These are phyloP conservation scores for Pseudogymnoascus sp. DNA, from an alignment of 2,329 filamentous ascomycete genomes.

Conservation along the genomic window DNA sequence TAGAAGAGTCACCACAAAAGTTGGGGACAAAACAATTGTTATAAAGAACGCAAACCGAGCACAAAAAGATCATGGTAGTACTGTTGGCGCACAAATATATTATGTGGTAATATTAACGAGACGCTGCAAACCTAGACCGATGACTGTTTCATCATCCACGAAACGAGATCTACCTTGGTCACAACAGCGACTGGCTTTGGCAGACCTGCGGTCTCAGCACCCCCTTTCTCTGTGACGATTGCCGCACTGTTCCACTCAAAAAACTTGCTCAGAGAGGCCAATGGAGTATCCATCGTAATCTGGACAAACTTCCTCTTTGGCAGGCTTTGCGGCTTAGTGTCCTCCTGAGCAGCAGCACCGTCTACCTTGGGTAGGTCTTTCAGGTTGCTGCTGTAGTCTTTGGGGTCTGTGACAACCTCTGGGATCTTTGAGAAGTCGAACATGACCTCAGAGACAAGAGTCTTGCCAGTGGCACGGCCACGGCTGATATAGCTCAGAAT, in stretches of 20 bases:
- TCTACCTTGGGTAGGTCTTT: slow-evolving; percentile 28
- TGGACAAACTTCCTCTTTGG: slow-evolving; percentile 74
- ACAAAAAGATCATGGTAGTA: neutral
- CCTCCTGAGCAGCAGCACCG: slow-evolving; percentile 20
- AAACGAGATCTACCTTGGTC: slow-evolving; percentile 92
- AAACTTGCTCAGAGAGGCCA: slow-evolving; percentile 80
- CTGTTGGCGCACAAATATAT: neutral
- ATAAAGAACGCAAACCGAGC: neutral
- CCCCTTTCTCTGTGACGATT: slow-evolving; percentile 74
- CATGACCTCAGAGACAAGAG: slow-evolving; percentile 82
- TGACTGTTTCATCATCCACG: slow-evolving; percentile 74
- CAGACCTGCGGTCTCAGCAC: slow-evolving; percentile 41
- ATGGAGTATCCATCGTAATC: slow-evolving; percentile 84
- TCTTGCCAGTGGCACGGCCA: slow-evolving; percentile 68
- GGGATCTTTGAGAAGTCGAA: slow-evolving; percentile 86
- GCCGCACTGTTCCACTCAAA: slow-evolving; percentile 98
- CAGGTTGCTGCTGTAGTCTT: slow-evolving; percentile 46
- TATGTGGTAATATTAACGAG: neutral
- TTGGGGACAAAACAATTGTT: neutral
- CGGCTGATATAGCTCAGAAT: slow-evolving; percentile 83
- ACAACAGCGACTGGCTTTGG: slow-evolving; percentile 82
- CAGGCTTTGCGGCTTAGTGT: slow-evolving; percentile 36
- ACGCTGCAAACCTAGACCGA: slow-evolving; percentile 25
- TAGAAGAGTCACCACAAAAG: neutral
- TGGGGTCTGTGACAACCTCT: slow-evolving; percentile 85